Conservation (phyloP, 2,329 filamentous ascomycete genomes). For the Aureobasidium subglaciale region DNA sequence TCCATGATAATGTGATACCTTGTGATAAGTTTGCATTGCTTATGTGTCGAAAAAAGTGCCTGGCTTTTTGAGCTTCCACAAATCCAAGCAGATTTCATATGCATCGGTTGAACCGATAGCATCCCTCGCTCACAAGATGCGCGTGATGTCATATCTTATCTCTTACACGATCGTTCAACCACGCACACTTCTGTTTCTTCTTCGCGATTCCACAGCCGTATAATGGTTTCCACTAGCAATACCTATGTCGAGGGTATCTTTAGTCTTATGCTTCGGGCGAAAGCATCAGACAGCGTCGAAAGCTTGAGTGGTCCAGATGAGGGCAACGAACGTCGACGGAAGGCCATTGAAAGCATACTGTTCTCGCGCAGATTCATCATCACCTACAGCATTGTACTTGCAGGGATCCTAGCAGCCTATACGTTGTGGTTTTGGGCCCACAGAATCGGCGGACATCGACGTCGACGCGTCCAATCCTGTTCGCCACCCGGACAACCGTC, state of each 20-base stretch:
- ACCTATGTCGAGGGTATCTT: neutral
- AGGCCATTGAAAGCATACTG: conserved; percentile 30
- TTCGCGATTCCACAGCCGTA: no score
- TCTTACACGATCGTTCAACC: no score
- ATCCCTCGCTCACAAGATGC: no score
- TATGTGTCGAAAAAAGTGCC: no score
- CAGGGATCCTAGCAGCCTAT: conserved; percentile 32
- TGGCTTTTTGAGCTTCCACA: no score
- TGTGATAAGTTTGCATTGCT: neutral
- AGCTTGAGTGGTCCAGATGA: neutral
- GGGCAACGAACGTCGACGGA: conserved; percentile 12
- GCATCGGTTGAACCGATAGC: no score
- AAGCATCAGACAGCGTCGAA: neutral
- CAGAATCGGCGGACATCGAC: conserved; percentile 21
- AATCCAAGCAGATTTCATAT: no score
- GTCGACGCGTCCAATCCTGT: conserved; percentile 3
- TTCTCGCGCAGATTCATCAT: conserved; percentile 33
- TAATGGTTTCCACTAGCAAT: neutral
- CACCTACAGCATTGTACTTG: conserved; percentile 35
- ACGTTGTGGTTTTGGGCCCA: conserved; percentile 32
- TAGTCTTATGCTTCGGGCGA: neutral
- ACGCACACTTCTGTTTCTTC: no score
- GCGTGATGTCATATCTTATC: no score
- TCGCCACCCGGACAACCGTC: neutral
- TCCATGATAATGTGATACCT: no score